phyloP scores from a whole-genome alignment of 2,329 filamentous ascomycete genomes.

The Trichoderma semiorbis region DNA sequence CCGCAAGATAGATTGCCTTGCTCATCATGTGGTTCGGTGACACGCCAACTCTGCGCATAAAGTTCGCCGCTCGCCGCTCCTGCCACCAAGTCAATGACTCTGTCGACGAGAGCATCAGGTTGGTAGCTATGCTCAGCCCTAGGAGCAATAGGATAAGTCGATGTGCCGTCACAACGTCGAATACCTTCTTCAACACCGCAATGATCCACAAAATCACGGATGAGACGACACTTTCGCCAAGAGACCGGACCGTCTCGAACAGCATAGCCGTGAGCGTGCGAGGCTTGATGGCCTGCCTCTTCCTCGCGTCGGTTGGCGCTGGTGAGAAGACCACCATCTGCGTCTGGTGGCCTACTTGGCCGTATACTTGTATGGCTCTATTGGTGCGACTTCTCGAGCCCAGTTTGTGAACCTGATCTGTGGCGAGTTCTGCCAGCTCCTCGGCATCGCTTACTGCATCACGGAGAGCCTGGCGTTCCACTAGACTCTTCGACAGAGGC shows the following conservation, averaged over 20 bases:
- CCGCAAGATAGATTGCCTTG: conserved; percentile 76
- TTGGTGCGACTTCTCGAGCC: conserved; percentile 72
- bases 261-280: conserved; percentile 66
- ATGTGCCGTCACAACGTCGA: conserved; percentile 68
- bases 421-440: conserved; percentile 70
- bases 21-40: conserved; percentile 77
- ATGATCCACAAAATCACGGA: conserved; percentile 76
- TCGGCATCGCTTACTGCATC: conserved; percentile 71
- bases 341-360: conserved; percentile 66
- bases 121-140: conserved; percentile 65
- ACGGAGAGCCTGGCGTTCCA: conserved; percentile 69
- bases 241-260: conserved; percentile 67
- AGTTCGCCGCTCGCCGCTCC: conserved; percentile 74
- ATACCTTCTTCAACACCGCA: conserved; percentile 61
- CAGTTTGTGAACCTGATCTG: conserved; percentile 72
- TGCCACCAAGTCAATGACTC: conserved; percentile 78
- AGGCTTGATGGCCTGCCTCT: conserved; percentile 58
- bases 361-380: conserved; percentile 76
- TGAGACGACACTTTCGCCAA: conserved; percentile 70
- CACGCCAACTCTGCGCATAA: conserved; percentile 80
- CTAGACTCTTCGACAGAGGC: conserved; percentile 55
- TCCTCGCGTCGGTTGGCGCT: conserved; percentile 43
- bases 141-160: conserved; percentile 69
- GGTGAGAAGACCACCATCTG: conserved; percentile 61
- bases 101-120: conserved; percentile 70